Evolutionary conservation across 2,329 filamentous ascomycete genomes (phyloP).

Genomic region (Phialocephala sp.): DNA sequence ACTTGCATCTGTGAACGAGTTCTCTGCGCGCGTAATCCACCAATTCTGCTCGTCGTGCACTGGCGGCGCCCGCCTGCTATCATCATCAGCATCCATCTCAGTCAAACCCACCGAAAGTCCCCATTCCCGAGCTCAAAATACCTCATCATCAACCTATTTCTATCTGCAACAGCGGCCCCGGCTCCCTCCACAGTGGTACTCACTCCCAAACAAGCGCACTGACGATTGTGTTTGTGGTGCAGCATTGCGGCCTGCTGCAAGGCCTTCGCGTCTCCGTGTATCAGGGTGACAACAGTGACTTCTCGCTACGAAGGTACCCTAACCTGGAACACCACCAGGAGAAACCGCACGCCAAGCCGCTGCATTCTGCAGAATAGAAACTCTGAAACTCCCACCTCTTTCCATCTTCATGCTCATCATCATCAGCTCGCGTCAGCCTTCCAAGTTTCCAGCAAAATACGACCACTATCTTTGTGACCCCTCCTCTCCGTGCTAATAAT

Average conservation of each 20-base stretch:
- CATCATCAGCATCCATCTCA: slow-evolving; percentile 4
- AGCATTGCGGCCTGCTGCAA: not conserved
- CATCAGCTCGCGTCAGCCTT: not conserved
- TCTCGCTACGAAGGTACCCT: not conserved
- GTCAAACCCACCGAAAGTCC: slow-evolving; percentile 8
- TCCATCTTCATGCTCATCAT: not conserved
- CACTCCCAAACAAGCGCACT: not conserved
- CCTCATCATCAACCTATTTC: slow-evolving; percentile 11
- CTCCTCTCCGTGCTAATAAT: not conserved
- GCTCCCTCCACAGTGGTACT: not conserved
- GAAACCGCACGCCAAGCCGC: not conserved
- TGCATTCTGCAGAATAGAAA: not conserved
- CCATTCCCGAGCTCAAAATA: slow-evolving; percentile 2
- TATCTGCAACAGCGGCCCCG: slow-evolving; percentile 12
- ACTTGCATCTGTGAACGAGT: not conserved
- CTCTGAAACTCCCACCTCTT: not conserved
- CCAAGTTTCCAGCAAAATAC: not conserved
- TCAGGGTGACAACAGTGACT: not conserved
- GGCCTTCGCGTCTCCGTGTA: not conserved
- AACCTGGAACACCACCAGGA: not conserved
- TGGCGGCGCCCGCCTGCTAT: not conserved
- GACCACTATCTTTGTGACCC: no score
- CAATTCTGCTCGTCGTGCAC: not conserved
- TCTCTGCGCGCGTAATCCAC: slow-evolving; percentile 10
- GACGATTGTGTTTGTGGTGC: not conserved